Evolutionary conservation across 805 yeast species (phyloP).

Genomic region (Clavispora fructus): DNA sequence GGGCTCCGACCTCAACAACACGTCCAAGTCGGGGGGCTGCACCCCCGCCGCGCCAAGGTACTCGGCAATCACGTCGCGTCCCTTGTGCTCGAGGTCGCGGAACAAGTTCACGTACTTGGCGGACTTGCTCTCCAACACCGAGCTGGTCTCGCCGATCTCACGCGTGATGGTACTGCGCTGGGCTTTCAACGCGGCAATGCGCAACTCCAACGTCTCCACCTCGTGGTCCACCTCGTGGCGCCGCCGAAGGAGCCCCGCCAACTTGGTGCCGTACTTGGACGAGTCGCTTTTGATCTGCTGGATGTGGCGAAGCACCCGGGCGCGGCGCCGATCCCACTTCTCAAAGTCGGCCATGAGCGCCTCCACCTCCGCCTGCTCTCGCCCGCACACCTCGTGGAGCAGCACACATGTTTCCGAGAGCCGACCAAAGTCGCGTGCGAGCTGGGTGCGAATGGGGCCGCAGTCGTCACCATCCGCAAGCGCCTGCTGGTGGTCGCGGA

Average conservation of each 20-base stretch:
- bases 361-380: conserved; percentile 28
- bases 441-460: conserved; percentile 1
- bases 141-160: conserved; percentile 43
- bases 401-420: conserved; percentile 41
- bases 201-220: conserved; percentile 33
- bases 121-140: conserved; percentile 45
- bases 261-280: conserved; percentile 39
- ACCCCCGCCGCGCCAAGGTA: conserved; percentile 15
- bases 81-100: conserved; percentile 33
- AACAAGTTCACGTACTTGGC: conserved; percentile 41
- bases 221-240: conserved; percentile 30
- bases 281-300: conserved; percentile 34
- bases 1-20: conserved; percentile 7
- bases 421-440: conserved; percentile 9
- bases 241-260: conserved; percentile 29
- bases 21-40: neutral
- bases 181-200: conserved; percentile 25
- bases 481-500: conserved; percentile 3
- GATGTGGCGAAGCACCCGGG: conserved; percentile 29
- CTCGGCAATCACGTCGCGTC: conserved; percentile 26
- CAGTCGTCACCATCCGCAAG: conserved; percentile 10
- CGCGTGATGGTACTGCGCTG: conserved; percentile 28
- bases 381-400: conserved; percentile 41
- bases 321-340: conserved; percentile 38
- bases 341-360: conserved; percentile 24